Conservation (phyloP, 257 asterid genomes). For the Solanum tarapatanum region DNA sequence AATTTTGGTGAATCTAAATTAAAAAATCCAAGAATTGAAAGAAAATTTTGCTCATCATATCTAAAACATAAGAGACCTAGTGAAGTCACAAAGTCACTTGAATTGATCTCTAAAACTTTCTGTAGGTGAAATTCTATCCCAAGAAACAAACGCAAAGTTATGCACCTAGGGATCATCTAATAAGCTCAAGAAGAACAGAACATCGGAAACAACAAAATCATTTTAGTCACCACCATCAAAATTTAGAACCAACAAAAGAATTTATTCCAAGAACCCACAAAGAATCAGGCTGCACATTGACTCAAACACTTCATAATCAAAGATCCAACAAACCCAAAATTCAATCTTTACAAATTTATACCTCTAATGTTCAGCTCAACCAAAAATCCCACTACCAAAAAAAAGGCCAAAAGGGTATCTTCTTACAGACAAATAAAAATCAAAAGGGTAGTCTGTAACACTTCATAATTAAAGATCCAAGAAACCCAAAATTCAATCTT, state of each 20-base stretch:
- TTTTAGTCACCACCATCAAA: background rate
- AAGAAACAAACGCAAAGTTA: background rate
- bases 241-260: conserved; percentile 6
- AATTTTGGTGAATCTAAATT: background rate
- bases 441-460: background rate
- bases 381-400: background rate
- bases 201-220: background rate
- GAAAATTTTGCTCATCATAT: conserved; percentile 4
- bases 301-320: background rate
- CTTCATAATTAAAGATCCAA: background rate
- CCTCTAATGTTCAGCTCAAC: background rate
- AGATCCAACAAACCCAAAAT: background rate
- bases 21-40: background rate
- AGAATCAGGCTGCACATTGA: background rate
- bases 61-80: background rate
- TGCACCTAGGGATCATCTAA: background rate
- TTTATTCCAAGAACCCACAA: background rate
- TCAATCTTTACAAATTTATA: background rate
- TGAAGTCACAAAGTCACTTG: background rate
- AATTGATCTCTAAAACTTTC: background rate
- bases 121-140: background rate
- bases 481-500: background rate
- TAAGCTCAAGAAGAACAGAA: background rate
- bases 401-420: background rate
- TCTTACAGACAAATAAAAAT: background rate